Evolutionary conservation across 2,329 filamentous ascomycete genomes (phyloP).

Genomic region (Sporothrix luriei): DNA sequence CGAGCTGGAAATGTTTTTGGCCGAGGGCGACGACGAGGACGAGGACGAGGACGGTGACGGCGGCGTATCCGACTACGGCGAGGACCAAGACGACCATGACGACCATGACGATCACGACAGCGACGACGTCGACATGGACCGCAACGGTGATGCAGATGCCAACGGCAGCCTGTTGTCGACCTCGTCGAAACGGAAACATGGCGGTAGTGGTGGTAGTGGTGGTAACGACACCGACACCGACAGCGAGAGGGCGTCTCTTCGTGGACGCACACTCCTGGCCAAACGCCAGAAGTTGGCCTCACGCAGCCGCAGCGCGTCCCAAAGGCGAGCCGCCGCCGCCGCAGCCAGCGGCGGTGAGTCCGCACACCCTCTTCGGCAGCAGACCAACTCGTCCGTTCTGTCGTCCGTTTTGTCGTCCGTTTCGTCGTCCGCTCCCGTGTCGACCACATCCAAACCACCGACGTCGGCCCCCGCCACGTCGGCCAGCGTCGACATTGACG

Average conservation of each 20-base stretch:
- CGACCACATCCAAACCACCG: neutral
- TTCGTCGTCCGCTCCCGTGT: neutral
- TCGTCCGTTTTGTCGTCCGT: neutral
- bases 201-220: constrained; percentile 37
- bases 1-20: constrained; percentile 75
- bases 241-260: constrained; percentile 39
- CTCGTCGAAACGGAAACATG: constrained; percentile 37
- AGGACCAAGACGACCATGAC: constrained; percentile 48
- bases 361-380: constrained; percentile 43
- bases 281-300: constrained; percentile 55
- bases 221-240: constrained; percentile 41
- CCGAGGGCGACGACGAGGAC: constrained; percentile 55
- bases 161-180: constrained; percentile 29
- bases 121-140: constrained; percentile 39
- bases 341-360: constrained; percentile 40
- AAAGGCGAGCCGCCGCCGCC: constrained; percentile 46
- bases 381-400: constrained; percentile 36
- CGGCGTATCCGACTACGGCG: constrained; percentile 48
- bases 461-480: neutral
- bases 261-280: constrained; percentile 47
- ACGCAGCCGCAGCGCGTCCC: constrained; percentile 51
- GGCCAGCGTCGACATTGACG: constrained; percentile 48
- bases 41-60: constrained; percentile 46
- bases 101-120: constrained; percentile 34
- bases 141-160: constrained; percentile 43